A percentile compares a stretch with the other conserved stretches of the same genome.
Evolutionary conservation across 768 basidiomycete genomes (phyloP).

Genomic region (Collybia sp.): DNA sequence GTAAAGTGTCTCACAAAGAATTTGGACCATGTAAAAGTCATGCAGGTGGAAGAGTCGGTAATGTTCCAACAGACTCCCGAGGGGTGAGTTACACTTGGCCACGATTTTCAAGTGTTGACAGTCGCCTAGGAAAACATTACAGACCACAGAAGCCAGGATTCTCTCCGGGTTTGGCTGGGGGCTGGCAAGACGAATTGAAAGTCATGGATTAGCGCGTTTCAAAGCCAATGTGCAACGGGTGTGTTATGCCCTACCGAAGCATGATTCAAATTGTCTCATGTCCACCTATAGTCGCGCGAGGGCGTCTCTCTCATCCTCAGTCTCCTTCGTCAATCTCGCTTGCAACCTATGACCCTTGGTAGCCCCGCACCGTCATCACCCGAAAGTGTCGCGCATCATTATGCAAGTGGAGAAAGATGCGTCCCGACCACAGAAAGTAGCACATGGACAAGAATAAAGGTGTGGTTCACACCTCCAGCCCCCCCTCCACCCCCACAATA

Average conservation of each 20-base stretch:
- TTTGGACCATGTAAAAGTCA: slow-evolving; percentile 89
- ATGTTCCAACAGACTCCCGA: slow-evolving; percentile 62
- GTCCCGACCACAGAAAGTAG: slow-evolving; percentile 7
- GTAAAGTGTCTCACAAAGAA: slow-evolving; percentile 83
- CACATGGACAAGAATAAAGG: slow-evolving; percentile 36
- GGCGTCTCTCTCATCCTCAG: slow-evolving; percentile 81
- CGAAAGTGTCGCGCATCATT: slow-evolving; percentile 9
- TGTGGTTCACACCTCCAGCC: slow-evolving; percentile 33
- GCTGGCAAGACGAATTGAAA: slow-evolving; percentile 83
- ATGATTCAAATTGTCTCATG: slow-evolving; percentile 1
- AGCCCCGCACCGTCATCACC: slow-evolving; percentile 16
- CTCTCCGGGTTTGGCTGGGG: slow-evolving; percentile 91
- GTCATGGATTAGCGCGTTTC: slow-evolving; percentile 77
- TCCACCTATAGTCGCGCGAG: slow-evolving; percentile 63
- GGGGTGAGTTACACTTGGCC: slow-evolving; percentile 46
- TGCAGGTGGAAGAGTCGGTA: slow-evolving; percentile 87
- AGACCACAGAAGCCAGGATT: slow-evolving; percentile 83
- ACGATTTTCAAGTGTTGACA: background rate
- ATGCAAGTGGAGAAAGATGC: slow-evolving; percentile 5
- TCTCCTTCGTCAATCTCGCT: slow-evolving; percentile 75
- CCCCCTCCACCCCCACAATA: background rate
- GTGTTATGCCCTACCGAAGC: slow-evolving; percentile 17
- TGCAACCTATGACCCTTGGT: slow-evolving; percentile 51
- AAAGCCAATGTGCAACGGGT: slow-evolving; percentile 86
- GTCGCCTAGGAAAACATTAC: slow-evolving; percentile 62